These are phyloP conservation scores for Paraurostyla sp. DNA, from an alignment of 73 alveolate species.

Conservation along the genomic window DNA sequence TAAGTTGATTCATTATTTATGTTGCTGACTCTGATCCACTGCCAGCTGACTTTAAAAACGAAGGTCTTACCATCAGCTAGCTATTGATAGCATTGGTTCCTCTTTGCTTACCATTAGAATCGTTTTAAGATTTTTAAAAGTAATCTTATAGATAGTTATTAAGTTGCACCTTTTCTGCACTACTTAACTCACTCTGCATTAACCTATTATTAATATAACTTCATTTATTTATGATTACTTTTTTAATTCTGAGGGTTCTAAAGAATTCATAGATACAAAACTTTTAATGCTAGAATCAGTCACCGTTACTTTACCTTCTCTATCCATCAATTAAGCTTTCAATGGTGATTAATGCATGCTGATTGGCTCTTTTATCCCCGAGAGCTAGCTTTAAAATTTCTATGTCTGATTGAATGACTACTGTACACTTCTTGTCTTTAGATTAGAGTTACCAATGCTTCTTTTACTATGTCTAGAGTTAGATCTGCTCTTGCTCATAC, in stretches of 20 bases:
- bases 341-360: neutral
- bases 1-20: neutral
- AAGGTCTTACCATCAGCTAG: no score
- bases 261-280: neutral
- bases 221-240: neutral
- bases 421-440: neutral
- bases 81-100: neutral
- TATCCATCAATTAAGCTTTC: neutral
- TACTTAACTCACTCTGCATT: slow-evolving; percentile 12
- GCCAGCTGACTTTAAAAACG: slow-evolving; percentile 31
- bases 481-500: neutral
- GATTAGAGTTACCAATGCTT: neutral
- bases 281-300: neutral
- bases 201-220: neutral
- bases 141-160: slow-evolving; percentile 7
- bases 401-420: slow-evolving; percentile 1
- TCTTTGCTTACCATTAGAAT: neutral
- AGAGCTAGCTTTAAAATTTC: neutral
- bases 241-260: neutral
- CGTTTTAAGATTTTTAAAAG: neutral
- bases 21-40: slow-evolving; percentile 37
- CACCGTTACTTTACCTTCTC: neutral
- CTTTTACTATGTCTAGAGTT: neutral
- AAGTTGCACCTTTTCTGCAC: neutral
- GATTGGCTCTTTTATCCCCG: neutral